Percentiles rank a stretch among this genome's conserved stretches.
phyloP scores from a whole-genome alignment of 495 filamentous ascomycete genomes.

The Penicillium subrubescens region DNA sequence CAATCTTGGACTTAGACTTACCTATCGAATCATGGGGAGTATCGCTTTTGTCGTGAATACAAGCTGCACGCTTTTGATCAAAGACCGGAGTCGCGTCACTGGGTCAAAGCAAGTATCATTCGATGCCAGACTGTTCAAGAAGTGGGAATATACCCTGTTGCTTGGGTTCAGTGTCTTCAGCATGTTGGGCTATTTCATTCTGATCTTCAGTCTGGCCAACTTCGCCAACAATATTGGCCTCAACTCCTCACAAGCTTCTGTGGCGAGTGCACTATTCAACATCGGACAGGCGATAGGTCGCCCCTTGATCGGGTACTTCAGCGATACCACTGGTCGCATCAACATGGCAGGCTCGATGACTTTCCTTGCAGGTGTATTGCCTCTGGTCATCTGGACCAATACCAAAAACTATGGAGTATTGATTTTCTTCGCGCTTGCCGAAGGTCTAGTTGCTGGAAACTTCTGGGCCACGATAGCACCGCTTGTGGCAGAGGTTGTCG shows the following conservation, averaged over 20 bases:
- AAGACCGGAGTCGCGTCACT: neutral
- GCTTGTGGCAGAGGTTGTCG: slow-evolving; percentile 69
- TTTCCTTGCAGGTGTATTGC: slow-evolving; percentile 57
- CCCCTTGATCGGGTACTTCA: slow-evolving; percentile 67
- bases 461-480: slow-evolving; percentile 72
- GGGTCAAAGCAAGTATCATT: neutral
- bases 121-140: neutral
- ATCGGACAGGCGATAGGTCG: slow-evolving; percentile 65
- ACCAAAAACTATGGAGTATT: slow-evolving; percentile 61
- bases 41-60: slow-evolving; percentile 2
- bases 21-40: neutral
- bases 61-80: neutral
- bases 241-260: slow-evolving; percentile 59
- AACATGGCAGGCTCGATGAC: slow-evolving; percentile 67
- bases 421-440: slow-evolving; percentile 65
- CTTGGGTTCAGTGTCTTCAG: slow-evolving; percentile 2
- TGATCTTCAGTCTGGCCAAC: slow-evolving; percentile 72
- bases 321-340: slow-evolving; percentile 66
- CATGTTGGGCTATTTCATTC: slow-evolving; percentile 66
- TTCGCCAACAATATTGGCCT: slow-evolving; percentile 68
- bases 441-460: slow-evolving; percentile 65
- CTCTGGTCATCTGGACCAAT: slow-evolving; percentile 70
- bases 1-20: neutral
- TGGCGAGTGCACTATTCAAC: slow-evolving; percentile 69
- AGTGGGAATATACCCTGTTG: neutral